phyloP scores from a whole-genome alignment of 495 filamentous ascomycete species.

The Aeminium ludgeri region DNA sequence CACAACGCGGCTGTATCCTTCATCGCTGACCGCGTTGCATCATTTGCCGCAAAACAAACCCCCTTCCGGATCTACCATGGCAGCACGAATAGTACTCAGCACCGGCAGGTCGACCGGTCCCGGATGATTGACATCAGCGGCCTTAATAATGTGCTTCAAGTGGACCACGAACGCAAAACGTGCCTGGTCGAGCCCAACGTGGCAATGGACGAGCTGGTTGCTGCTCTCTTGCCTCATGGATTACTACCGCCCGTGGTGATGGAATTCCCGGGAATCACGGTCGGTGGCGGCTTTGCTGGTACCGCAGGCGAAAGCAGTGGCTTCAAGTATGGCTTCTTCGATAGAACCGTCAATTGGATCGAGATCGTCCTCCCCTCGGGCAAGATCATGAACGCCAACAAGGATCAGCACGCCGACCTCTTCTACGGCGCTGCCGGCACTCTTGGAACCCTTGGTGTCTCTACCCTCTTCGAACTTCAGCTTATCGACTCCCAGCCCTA shows the following conservation, averaged over 20 bases:
- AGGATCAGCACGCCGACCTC: conserved; percentile 30
- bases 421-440: conserved; percentile 40
- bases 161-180: conserved; percentile 24
- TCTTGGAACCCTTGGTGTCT: conserved; percentile 39
- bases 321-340: conserved; percentile 44
- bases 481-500: conserved; percentile 37
- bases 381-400: conserved; percentile 28
- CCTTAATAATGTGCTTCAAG: conserved; percentile 21
- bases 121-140: conserved; percentile 39
- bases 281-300: conserved; percentile 44
- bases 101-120: conserved; percentile 20
- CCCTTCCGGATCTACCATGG: conserved; percentile 20
- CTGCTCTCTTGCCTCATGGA: conserved; percentile 33
- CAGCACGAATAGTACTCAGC: conserved; percentile 17
- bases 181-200: conserved; percentile 48
- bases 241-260: conserved; percentile 41
- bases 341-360: conserved; percentile 35
- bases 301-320: conserved; percentile 43
- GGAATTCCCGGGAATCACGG: conserved; percentile 48
- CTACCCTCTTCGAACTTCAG: conserved; percentile 37
- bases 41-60: conserved; percentile 2
- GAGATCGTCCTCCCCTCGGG: conserved; percentile 45
- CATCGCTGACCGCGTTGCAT: conserved; percentile 5
- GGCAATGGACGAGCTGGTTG: conserved; percentile 44
- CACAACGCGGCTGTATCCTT: conserved; percentile 5